phyloP scores from a whole-genome alignment of 768 basidiomycete genomes.

The Tulasnella sp. region DNA sequence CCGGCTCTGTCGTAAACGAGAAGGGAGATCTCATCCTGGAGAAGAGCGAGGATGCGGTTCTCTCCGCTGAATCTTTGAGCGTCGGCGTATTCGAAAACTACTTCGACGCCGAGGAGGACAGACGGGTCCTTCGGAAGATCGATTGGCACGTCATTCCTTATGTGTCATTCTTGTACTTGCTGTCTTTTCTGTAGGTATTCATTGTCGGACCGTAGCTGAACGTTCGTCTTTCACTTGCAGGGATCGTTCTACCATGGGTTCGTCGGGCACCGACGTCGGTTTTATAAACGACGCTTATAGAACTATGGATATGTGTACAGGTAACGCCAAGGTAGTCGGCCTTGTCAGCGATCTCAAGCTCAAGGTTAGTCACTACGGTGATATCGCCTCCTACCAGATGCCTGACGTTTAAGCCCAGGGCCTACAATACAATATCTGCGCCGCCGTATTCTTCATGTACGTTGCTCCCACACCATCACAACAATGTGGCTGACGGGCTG shows the following conservation, averaged over 20 bases:
- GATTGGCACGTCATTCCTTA: conserved; percentile 48
- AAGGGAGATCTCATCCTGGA: too few species aligned
- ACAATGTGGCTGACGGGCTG: conserved; percentile 23
- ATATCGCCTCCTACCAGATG: conserved; percentile 48
- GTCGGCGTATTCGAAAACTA: too few species aligned
- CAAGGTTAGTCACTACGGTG: conserved; percentile 34
- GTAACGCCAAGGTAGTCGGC: conserved; percentile 9
- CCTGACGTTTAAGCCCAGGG: conserved; percentile 26
- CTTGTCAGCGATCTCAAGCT: conserved; percentile 44
- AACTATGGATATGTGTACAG: conserved; percentile 42
- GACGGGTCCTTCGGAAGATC: conserved; percentile 15
- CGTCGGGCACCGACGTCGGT: too few species aligned
- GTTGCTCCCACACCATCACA: conserved; percentile 17
- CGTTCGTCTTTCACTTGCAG: too few species aligned
- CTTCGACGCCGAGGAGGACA: conserved; percentile 9
- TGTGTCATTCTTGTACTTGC: conserved; percentile 63
- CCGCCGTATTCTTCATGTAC: conserved; percentile 58
- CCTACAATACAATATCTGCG: conserved; percentile 15
- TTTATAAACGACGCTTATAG: too few species aligned
- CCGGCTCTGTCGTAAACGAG: too few species aligned
- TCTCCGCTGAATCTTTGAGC: too few species aligned
- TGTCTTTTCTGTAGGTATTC: conserved; percentile 44
- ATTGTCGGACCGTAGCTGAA: too few species aligned
- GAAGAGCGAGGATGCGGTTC: too few species aligned
- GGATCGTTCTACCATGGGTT: conserved; percentile 53